Conservation (phyloP, 2,329 filamentous ascomycete species). For the Aureobasidium leucospermi region DNA sequence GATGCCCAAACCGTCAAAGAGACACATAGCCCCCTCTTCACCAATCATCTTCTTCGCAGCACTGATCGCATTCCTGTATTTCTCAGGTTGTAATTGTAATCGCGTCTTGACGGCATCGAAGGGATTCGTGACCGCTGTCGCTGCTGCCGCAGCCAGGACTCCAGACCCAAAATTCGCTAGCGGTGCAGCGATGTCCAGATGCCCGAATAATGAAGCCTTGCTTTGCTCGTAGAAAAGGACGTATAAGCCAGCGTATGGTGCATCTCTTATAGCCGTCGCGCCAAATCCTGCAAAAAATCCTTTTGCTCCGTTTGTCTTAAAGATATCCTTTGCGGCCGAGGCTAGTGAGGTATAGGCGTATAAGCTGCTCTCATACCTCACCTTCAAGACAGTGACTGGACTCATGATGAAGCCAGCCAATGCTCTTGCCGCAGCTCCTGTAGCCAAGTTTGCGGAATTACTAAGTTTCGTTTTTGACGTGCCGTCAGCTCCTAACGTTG, state of each 20-base stretch:
- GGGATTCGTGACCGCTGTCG: slow-evolving; percentile 86
- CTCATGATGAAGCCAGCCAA: slow-evolving; percentile 87
- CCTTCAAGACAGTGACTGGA: slow-evolving; percentile 94
- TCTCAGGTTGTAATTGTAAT: slow-evolving; percentile 77
- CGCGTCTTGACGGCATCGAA: slow-evolving; percentile 96
- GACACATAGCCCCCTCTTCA: slow-evolving; percentile 70
- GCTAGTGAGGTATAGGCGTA: slow-evolving; percentile 76
- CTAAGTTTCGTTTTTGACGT: slow-evolving; percentile 51
- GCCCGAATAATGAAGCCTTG: slow-evolving; percentile 47
- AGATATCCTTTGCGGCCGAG: slow-evolving; percentile 67
- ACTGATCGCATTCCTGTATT: slow-evolving; percentile 75
- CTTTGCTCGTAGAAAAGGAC: slow-evolving; percentile 87
- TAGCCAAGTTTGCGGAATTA: slow-evolving; percentile 75
- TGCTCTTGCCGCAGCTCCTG: slow-evolving; percentile 76
- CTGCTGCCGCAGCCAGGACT: slow-evolving; percentile 69
- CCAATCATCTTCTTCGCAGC: slow-evolving; percentile 69
- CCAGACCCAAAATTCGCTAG: slow-evolving; percentile 69
- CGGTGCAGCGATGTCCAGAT: slow-evolving; percentile 48
- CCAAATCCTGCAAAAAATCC: slow-evolving; percentile 94
- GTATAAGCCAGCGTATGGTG: slow-evolving; percentile 93
- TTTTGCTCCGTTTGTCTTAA: slow-evolving; percentile 61
- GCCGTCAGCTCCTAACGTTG: background rate
- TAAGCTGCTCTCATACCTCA: slow-evolving; percentile 83
- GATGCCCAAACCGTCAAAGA: slow-evolving; percentile 80
- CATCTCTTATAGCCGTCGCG: slow-evolving; percentile 85